Evolutionary conservation across 1,139 yeast genomes (phyloP).

Genomic region (Hanseniaspora uvarum): DNA sequence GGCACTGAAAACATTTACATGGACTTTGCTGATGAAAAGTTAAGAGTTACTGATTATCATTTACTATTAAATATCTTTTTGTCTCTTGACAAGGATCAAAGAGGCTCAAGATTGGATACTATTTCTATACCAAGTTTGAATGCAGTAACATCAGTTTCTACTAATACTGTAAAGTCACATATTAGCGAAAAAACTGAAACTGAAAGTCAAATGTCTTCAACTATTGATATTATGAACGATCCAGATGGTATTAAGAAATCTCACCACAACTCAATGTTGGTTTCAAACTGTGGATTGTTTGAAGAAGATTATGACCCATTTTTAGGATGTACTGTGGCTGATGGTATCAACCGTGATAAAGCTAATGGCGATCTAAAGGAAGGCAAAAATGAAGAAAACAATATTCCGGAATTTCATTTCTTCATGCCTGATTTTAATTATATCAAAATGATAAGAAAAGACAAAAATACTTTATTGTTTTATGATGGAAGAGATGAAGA

Average conservation of each 20-base stretch:
- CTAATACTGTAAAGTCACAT: too few relatives aligned
- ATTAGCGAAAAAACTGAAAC: neutral
- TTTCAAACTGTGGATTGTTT: neutral
- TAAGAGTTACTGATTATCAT: neutral
- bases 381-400: neutral
- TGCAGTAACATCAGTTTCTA: neutral
- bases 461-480: constrained; percentile 5
- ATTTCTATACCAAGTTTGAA: neutral
- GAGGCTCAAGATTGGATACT: neutral
- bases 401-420: neutral
- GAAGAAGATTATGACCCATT: constrained; percentile 3
- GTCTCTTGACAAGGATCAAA: neutral
- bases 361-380: neutral
- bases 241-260: neutral
- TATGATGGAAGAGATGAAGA: constrained; percentile 12
- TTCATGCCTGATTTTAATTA: constrained; percentile 4
- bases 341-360: neutral
- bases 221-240: neutral
- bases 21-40: neutral
- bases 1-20: neutral
- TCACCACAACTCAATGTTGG: neutral
- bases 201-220: neutral
- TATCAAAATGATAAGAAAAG: constrained; percentile 7
- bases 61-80: neutral
- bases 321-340: neutral